These are phyloP conservation scores for Cunninghamia lanceolata DNA, from an alignment of 75 land plant species.

Conservation along the genomic window DNA sequence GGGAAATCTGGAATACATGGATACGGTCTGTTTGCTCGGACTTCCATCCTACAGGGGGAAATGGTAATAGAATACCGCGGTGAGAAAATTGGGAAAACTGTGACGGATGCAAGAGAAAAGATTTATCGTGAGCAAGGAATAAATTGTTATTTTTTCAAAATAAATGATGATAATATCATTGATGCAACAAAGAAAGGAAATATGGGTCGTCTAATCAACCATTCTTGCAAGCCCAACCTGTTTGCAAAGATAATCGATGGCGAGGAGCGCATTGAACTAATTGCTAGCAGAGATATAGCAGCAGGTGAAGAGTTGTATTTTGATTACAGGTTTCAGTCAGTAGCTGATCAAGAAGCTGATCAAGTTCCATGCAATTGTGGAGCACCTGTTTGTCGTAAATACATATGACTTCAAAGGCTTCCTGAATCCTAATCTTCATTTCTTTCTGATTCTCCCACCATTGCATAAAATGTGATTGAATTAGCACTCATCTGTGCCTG, in stretches of 20 bases:
- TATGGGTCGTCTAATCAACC: conserved; percentile 17
- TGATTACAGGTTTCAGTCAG: conserved; percentile 19
- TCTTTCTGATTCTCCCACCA: no score
- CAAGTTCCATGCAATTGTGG: conserved; percentile 25
- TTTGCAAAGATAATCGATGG: conserved; percentile 3
- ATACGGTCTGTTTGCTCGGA: conserved; percentile 91
- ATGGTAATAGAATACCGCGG: conserved; percentile 68
- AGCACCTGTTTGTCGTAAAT: conserved; percentile 7
- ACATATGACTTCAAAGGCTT: no score
- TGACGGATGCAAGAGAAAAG: conserved; percentile 28
- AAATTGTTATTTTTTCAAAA: conserved; percentile 30
- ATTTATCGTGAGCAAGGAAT: conserved; percentile 29
- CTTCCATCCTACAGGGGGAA: conserved; percentile 80
- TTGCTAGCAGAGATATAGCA: conserved; percentile 11
- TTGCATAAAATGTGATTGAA: no score
- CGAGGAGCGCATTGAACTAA: background rate
- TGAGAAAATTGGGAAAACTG: conserved; percentile 20
- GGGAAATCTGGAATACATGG: conserved; percentile 96
- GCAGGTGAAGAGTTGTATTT: conserved; percentile 34
- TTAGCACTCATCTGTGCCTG: no score
- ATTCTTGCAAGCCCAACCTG: conserved; percentile 14
- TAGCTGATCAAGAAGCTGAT: no score
- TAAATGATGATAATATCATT: conserved; percentile 12
- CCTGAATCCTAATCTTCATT: background rate
- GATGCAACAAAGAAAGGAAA: conserved; percentile 21